These are phyloP conservation scores for Sanguinoderma infundibulare DNA, from an alignment of 1,284 basidiomycete genomes.

Conservation along the genomic window DNA sequence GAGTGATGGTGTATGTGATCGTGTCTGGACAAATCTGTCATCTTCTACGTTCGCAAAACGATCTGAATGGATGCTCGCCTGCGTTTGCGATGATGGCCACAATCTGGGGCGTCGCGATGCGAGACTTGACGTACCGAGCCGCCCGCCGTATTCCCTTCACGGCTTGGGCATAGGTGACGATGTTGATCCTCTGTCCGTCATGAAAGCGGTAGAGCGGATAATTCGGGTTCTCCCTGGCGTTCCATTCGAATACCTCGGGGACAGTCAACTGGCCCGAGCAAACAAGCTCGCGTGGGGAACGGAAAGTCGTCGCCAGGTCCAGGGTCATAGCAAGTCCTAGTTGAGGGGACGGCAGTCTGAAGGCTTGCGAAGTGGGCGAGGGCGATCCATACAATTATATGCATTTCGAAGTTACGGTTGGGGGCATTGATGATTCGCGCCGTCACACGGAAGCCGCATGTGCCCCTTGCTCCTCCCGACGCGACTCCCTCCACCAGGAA, in stretches of 20 bases:
- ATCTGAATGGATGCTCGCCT: slow-evolving; percentile 21
- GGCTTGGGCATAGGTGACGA: slow-evolving; percentile 13
- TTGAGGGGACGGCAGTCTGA: neutral
- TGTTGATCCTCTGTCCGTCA: slow-evolving; percentile 9
- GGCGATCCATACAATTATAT: neutral
- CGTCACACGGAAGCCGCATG: neutral
- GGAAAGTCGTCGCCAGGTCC: neutral
- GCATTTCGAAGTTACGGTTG: neutral
- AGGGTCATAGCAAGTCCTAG: neutral
- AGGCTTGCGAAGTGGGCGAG: neutral
- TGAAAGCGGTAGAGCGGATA: slow-evolving; percentile 39
- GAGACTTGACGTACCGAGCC: slow-evolving; percentile 17
- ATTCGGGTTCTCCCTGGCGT: slow-evolving; percentile 36
- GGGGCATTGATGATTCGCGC: too few species aligned
- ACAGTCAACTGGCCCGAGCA: slow-evolving; percentile 28
- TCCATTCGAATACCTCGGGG: slow-evolving; percentile 41
- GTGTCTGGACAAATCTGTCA: slow-evolving; percentile 30
- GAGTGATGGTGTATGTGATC: slow-evolving; percentile 34
- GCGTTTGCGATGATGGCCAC: slow-evolving; percentile 22
- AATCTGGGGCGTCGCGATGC: slow-evolving; percentile 3
- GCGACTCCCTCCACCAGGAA: too few species aligned
- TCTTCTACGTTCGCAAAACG: neutral
- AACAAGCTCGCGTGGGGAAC: slow-evolving; percentile 19
- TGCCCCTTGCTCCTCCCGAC: too few species aligned
- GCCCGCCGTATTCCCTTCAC: slow-evolving; percentile 15